Conservation (phyloP, 306 rosid genomes). For the Trifolium repens region DNA sequence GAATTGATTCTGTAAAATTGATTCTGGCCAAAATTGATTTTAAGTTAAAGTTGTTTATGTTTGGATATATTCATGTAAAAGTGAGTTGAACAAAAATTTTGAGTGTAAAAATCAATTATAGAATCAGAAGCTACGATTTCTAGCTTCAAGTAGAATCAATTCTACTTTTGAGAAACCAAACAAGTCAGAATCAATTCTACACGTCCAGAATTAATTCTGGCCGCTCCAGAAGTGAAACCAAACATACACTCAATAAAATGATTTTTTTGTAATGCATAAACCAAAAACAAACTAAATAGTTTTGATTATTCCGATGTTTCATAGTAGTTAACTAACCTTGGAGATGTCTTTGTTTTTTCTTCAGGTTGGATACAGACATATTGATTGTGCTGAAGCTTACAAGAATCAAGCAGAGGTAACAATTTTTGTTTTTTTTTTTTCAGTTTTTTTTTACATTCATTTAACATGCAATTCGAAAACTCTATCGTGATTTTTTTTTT, state of each 20-base stretch:
- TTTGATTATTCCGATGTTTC: background rate
- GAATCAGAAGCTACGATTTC: no score
- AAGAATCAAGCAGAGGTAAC: conserved; percentile 47
- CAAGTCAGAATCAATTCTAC: no score
- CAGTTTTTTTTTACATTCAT: background rate
- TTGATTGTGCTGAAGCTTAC: conserved; percentile 69
- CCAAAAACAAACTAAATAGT: background rate
- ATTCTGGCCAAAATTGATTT: no score
- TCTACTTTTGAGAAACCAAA: no score
- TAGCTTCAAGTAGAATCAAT: no score
- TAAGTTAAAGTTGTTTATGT: no score
- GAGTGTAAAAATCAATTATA: no score
- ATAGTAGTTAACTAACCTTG: background rate
- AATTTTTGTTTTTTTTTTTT: background rate
- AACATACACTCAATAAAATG: background rate
- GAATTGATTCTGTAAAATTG: no score
- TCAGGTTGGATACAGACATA: conserved; percentile 53
- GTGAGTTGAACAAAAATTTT: no score
- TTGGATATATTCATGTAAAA: no score
- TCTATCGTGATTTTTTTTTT: background rate
- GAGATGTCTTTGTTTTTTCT: background rate
- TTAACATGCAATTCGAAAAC: background rate
- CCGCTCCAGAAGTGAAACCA: no score
- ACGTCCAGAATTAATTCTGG: no score
- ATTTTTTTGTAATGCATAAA: background rate